Evolutionary conservation across 352 stramenopile species (phyloP).

Genomic region (Aphanomyces euteiches): DNA sequence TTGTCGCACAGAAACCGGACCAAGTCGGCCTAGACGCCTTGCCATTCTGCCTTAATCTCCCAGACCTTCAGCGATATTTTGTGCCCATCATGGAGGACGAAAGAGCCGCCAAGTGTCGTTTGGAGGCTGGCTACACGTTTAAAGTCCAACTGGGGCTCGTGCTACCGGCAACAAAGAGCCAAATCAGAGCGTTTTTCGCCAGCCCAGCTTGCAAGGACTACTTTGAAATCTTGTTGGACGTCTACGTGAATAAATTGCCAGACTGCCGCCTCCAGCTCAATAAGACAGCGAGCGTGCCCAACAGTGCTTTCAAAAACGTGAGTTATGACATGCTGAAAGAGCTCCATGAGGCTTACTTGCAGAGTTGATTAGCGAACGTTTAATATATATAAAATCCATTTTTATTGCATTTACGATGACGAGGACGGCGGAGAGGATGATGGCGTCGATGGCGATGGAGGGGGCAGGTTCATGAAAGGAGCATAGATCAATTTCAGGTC

Average conservation of each 20-base stretch:
- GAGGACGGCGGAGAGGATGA: too few relatives aligned
- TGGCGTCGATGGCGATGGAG: too few relatives aligned
- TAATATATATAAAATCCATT: too few relatives aligned
- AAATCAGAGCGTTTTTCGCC: neutral
- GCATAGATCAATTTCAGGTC: neutral
- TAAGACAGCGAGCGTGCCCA: neutral
- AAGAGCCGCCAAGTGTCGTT: neutral
- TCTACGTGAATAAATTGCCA: neutral
- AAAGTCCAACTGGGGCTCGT: neutral
- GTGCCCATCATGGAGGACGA: neutral
- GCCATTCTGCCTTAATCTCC: neutral
- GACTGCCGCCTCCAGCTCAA: neutral
- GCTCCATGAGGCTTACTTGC: neutral
- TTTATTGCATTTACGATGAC: too few relatives aligned
- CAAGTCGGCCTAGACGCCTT: neutral
- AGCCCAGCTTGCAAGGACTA: neutral
- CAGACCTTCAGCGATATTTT: neutral
- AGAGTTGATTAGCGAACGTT: too few relatives aligned
- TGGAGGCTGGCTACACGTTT: neutral
- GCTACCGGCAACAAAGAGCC: slow-evolving; percentile 43
- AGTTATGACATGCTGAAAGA: neutral
- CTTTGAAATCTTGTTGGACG: neutral
- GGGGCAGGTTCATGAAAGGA: too few relatives aligned
- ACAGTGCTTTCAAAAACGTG: neutral
- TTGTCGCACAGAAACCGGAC: too few relatives aligned